Evolutionary conservation across 1,284 basidiomycete species (phyloP).

Genomic region (Malassezia restricta): DNA sequence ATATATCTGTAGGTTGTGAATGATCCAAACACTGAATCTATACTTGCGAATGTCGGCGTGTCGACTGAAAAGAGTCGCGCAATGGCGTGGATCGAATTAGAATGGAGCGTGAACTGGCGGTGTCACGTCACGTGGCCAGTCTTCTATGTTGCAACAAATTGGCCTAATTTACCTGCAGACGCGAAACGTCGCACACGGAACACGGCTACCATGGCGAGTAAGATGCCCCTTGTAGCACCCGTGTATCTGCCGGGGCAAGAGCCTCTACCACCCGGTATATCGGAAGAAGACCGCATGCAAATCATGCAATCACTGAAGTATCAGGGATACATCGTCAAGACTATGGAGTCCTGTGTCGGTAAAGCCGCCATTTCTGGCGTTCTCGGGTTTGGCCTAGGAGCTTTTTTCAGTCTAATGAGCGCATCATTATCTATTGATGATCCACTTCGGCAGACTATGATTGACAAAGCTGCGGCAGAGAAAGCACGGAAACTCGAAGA

Average conservation of each 20-base stretch:
- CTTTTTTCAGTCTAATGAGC: conserved; percentile 91
- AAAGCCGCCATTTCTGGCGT: conserved; percentile 67
- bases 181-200: too few relatives aligned
- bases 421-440: conserved; percentile 91
- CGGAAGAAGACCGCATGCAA: conserved; percentile 64
- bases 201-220: conserved; percentile 5
- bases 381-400: conserved; percentile 77
- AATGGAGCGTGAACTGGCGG: too few relatives aligned
- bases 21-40: too few relatives aligned
- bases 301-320: conserved; percentile 62
- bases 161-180: too few relatives aligned
- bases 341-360: conserved; percentile 70
- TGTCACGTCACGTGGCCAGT: too few relatives aligned
- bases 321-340: conserved; percentile 58
- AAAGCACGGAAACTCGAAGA: conserved; percentile 6
- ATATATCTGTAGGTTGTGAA: too few relatives aligned
- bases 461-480: conserved; percentile 1
- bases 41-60: too few relatives aligned
- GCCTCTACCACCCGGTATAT: conserved; percentile 62
- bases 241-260: conserved; percentile 48
- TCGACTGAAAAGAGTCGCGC: too few relatives aligned
- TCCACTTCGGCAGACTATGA: conserved; percentile 50
- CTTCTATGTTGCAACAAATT: too few relatives aligned
- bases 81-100: too few relatives aligned
- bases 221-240: conserved; percentile 25